Conservation (phyloP, 2,329 filamentous ascomycete genomes). For the Colletotrichum filicis region DNA sequence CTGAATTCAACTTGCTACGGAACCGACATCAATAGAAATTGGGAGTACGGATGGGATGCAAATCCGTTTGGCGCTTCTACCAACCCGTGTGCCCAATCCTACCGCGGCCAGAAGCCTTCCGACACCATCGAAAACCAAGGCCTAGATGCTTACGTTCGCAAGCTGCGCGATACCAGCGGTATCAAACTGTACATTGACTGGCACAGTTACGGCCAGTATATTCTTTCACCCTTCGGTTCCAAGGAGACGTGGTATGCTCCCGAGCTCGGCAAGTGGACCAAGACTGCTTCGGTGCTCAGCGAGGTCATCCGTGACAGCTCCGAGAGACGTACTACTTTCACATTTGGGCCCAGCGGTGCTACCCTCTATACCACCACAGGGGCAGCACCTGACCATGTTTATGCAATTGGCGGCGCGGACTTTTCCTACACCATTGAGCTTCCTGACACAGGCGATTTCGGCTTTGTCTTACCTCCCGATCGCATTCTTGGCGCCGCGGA, state of each 20-base stretch:
- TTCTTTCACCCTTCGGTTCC: conserved; percentile 57
- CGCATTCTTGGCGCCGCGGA: conserved; percentile 48
- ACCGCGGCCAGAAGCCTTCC: conserved; percentile 51
- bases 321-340: conserved; percentile 47
- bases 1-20: conserved; percentile 52
- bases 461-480: conserved; percentile 50
- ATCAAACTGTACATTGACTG: conserved; percentile 60
- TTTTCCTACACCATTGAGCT: conserved; percentile 55
- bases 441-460: conserved; percentile 45
- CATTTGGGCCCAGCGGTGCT: conserved; percentile 48
- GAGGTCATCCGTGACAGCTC: conserved; percentile 48
- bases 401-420: conserved; percentile 42
- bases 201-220: conserved; percentile 57
- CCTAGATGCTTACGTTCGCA: conserved; percentile 47
- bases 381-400: conserved; percentile 42
- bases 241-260: conserved; percentile 52
- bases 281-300: conserved; percentile 45
- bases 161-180: conserved; percentile 45
- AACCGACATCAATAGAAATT: conserved; percentile 65
- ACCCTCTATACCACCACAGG: conserved; percentile 50
- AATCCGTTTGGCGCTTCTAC: conserved; percentile 56
- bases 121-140: conserved; percentile 59
- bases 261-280: conserved; percentile 51
- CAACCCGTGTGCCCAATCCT: conserved; percentile 57
- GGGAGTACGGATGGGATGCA: conserved; percentile 59